These are phyloP conservation scores for Cicer pinnatifidum DNA, from an alignment of 306 rosid species.

Conservation along the genomic window DNA sequence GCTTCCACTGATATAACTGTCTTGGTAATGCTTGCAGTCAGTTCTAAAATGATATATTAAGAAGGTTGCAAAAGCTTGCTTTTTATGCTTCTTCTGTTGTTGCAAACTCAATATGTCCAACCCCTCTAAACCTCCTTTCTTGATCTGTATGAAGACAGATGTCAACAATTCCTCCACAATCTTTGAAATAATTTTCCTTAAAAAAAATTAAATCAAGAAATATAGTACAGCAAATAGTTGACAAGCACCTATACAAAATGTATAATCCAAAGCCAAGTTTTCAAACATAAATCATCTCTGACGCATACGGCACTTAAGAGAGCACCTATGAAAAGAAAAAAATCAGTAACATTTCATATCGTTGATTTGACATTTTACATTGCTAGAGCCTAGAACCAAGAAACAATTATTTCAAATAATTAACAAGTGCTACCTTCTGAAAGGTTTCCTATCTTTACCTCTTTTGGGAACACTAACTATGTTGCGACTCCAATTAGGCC, in stretches of 20 bases:
- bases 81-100: conserved; percentile 53
- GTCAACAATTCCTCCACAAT: conserved; percentile 58
- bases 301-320: conserved; percentile 17
- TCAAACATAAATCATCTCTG: conserved; percentile 59
- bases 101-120: conserved; percentile 64
- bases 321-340: conserved; percentile 41
- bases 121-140: conserved; percentile 63
- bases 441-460: conserved; percentile 31
- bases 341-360: not conserved
- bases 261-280: conserved; percentile 42
- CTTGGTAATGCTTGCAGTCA: not conserved
- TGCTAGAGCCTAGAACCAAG: not conserved
- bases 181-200: conserved; percentile 56
- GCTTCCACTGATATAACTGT: conserved; percentile 9
- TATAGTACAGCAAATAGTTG: not conserved
- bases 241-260: not conserved
- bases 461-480: conserved; percentile 22
- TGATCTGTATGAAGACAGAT: conserved; percentile 48
- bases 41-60: conserved; percentile 7
- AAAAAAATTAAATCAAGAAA: conserved; percentile 7
- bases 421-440: not conserved
- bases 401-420: conserved; percentile 11
- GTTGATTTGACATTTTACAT: not conserved
- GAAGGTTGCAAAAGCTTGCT: conserved; percentile 45
- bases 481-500: conserved; percentile 46